These are phyloP conservation scores for Agroathelia rolfsii DNA, from an alignment of 1,284 basidiomycete genomes.

Conservation along the genomic window DNA sequence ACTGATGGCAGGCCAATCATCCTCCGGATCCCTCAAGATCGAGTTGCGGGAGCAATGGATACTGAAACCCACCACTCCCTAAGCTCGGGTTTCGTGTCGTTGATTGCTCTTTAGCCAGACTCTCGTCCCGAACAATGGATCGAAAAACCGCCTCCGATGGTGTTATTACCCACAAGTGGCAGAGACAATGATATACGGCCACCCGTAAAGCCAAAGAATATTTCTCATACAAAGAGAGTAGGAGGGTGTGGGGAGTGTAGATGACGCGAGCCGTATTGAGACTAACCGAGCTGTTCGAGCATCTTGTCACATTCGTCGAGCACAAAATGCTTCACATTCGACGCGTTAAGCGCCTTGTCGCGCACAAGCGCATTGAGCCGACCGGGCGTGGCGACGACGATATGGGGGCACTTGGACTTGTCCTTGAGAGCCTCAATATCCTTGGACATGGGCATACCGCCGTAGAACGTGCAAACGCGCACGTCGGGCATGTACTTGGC, in stretches of 20 bases:
- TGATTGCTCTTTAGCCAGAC: too few species aligned
- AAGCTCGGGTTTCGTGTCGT: too few species aligned
- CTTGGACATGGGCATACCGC: slow-evolving; percentile 90
- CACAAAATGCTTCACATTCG: slow-evolving; percentile 97
- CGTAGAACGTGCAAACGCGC: slow-evolving; percentile 95
- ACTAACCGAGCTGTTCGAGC: slow-evolving; percentile 99
- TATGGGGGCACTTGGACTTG: slow-evolving; percentile 98
- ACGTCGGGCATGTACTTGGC: slow-evolving; percentile 99
- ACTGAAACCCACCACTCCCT: too few species aligned
- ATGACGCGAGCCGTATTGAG: slow-evolving; percentile 32
- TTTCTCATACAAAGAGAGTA: slow-evolving; percentile 35
- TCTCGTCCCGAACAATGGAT: too few species aligned
- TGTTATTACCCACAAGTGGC: too few species aligned
- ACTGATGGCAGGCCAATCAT: too few species aligned
- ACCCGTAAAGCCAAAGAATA: too few species aligned
- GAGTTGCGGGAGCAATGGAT: too few species aligned
- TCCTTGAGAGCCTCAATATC: slow-evolving; percentile 92
- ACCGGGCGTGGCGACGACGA: slow-evolving; percentile 97
- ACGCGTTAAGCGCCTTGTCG: slow-evolving; percentile 88
- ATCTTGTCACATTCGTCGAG: slow-evolving; percentile 99
- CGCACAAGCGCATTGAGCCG: slow-evolving; percentile 87
- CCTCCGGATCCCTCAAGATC: too few species aligned
- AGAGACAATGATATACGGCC: too few species aligned
- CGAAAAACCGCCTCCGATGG: too few species aligned
- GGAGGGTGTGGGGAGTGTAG: slow-evolving; percentile 25